phyloP scores from a whole-genome alignment of 768 basidiomycete species.

The Tylopilus sp. region DNA sequence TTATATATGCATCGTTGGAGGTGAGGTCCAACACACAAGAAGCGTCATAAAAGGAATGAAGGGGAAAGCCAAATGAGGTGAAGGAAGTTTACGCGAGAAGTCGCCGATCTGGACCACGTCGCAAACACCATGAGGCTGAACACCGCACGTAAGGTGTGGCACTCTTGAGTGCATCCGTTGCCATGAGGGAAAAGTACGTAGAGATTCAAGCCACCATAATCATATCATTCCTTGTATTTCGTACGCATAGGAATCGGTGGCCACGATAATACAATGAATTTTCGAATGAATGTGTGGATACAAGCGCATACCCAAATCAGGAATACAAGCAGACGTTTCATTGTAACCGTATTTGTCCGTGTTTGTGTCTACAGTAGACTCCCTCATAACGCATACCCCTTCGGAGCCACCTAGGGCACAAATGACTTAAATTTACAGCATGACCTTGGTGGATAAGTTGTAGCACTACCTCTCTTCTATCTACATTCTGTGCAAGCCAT shows the following conservation, averaged over 20 bases:
- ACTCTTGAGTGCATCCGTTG: not conserved
- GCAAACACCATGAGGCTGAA: not conserved
- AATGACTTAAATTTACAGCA: no score
- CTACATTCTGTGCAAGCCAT: no score
- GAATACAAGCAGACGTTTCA: constrained; percentile 29
- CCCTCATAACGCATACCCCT: no score
- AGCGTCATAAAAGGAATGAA: constrained; percentile 15
- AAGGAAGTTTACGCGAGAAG: not conserved
- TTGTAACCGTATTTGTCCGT: constrained; percentile 2
- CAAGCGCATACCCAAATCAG: constrained; percentile 29
- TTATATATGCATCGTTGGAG: constrained; percentile 9
- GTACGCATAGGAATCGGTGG: not conserved
- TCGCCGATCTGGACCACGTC: not conserved
- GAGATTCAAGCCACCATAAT: not conserved
- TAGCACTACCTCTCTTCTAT: no score
- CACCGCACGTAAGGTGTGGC: no score
- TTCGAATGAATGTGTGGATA: not conserved
- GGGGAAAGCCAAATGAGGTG: not conserved
- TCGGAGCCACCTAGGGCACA: no score
- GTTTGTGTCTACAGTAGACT: constrained; percentile 6
- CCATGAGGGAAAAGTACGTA: not conserved
- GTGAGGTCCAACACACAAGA: constrained; percentile 8
- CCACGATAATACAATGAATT: constrained; percentile 8
- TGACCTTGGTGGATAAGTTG: no score
- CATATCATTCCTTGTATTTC: constrained; percentile 14